Base-by-base conservation (phyloP, 208 protist species). In the Leishmania major region DNA sequence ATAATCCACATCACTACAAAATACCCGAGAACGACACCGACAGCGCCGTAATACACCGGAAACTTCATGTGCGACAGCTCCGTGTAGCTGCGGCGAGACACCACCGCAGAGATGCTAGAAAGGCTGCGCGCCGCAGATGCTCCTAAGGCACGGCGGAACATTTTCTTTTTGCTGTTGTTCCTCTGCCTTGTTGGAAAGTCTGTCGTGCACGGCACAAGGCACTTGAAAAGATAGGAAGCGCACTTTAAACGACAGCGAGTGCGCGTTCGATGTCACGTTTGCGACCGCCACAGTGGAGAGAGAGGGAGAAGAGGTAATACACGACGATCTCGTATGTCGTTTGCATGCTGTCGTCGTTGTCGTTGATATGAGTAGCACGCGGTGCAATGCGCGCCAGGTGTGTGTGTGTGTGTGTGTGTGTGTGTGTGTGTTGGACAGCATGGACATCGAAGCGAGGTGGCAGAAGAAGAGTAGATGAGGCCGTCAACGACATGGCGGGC, bases 21-120 rank as follows among this genome's bases (percentile, higher is more conserved):
- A 84, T 97, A 97, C 45, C 89, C 90, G 15, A 88, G 70, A 47
- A 97, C 78, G 66, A 45, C 73, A 28, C 49, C 47, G 11, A 90
- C 66, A 45, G 90, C 92, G 67, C 80, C 81, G 67, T 74, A 85
- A 87, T 94, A 87, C 17, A 91, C 86, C 45, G 94, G 92, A 84
- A 91, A 97, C 90, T 97, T 94, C 77, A 96, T 88, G 87, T 96
- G 92, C 64, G 95, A 85, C 85, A 94, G 91, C 78, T 95, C 89
- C 67, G 92, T 96, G 88, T 94, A 96, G 78, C 77, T 81, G 60
- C 87, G 78, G 85, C 91, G 90, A 72, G 84, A 74, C 43, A 79
- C 66, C 51, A 15, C 51, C 69, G 77, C 74, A 45, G 81, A 60
- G 66, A 80, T 84, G 70, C 87, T 81, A 75, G 86, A 78, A 64